phyloP scores from a whole-genome alignment of 2,329 filamentous ascomycete genomes.

The Fusarium liriodendri region DNA sequence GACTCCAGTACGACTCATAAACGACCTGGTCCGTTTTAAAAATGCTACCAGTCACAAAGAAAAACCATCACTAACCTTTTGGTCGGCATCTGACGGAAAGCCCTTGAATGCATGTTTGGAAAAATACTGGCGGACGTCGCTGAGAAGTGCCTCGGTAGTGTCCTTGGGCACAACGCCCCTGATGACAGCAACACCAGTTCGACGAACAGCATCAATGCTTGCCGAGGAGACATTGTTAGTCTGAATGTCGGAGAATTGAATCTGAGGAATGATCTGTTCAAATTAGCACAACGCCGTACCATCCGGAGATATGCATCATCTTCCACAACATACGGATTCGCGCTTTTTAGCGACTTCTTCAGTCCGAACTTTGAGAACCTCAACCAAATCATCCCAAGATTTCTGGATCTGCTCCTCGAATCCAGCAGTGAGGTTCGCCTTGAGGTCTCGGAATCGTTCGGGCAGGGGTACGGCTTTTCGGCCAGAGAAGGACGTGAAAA shows the following conservation, averaged over 20 bases:
- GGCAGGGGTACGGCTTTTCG: background rate
- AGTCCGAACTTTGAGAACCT: background rate
- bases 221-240: background rate
- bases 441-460: background rate
- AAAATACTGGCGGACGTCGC: background rate
- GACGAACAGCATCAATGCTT: background rate
- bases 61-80: background rate
- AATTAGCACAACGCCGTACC: background rate
- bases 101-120: background rate
- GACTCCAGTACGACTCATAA: conserved; percentile 8
- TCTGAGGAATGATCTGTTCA: background rate
- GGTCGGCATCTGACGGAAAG: background rate
- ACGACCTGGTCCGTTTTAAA: background rate
- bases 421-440: background rate
- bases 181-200: background rate
- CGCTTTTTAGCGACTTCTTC: background rate
- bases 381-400: background rate
- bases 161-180: background rate
- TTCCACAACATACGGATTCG: background rate
- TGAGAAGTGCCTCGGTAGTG: background rate
- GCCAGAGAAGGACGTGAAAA: background rate
- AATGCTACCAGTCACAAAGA: background rate
- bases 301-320: background rate
- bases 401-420: background rate
- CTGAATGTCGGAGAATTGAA: background rate